Conservation (phyloP, 331 rosid species). For the Pyracantha coccinea region DNA sequence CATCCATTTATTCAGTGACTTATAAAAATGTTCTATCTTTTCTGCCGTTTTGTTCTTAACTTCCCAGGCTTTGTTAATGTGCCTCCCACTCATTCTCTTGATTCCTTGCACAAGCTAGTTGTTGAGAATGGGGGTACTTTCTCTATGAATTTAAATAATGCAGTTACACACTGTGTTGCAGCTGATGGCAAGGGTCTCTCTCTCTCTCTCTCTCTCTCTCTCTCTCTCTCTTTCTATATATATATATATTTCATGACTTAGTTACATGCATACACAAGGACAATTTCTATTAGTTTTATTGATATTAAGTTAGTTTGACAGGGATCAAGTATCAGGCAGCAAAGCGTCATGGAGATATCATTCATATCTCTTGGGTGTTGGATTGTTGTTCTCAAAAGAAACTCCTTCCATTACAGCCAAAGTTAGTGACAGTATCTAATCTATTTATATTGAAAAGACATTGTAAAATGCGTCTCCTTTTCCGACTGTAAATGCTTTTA, state of each 20-base stretch:
- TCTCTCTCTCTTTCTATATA: not conserved
- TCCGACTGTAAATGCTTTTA: too few relatives aligned
- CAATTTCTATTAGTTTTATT: conserved; percentile 9
- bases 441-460: conserved; percentile 1
- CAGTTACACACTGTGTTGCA: conserved; percentile 84
- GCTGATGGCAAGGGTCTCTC: conserved; percentile 82
- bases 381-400: conserved; percentile 65
- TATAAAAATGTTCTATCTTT: not conserved
- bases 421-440: conserved; percentile 39
- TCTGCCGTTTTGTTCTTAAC: conserved; percentile 49
- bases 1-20: not conserved
- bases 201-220: conserved; percentile 29
- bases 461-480: not conserved
- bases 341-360: conserved; percentile 66
- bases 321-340: conserved; percentile 91
- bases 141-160: conserved; percentile 85
- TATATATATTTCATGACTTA: not conserved
- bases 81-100: conserved; percentile 67
- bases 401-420: conserved; percentile 64
- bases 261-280: not conserved
- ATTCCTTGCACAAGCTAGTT: conserved; percentile 71
- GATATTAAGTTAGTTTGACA: conserved; percentile 25
- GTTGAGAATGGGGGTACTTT: conserved; percentile 92
- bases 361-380: conserved; percentile 72
- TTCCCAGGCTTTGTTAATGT: conserved; percentile 72